Evolutionary conservation across 1,284 basidiomycete genomes (phyloP), one percentile per base, ranked within the genome.

Genomic region (Sporisorium graminicola): DNA sequence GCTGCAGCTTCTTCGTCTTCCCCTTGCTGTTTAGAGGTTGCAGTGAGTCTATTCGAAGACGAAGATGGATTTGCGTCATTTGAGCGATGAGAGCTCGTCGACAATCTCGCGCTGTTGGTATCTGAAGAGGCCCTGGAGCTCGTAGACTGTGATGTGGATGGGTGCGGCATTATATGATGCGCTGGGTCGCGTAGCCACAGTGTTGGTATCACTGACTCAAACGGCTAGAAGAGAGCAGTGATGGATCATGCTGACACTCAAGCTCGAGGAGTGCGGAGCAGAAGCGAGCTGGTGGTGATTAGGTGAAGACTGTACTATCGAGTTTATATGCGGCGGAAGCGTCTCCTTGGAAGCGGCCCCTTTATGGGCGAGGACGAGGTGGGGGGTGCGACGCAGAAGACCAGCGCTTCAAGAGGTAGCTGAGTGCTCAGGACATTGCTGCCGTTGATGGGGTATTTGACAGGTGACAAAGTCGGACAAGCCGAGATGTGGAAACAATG

Each of bases 371-470:
- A 27, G 13, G 44, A 26, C 24, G 24, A 47, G 44, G 14, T 1
- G 27, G 44, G 8, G 44, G 13, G 44, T 13, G 44, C 1, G 44
- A 16, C 7, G 27, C 13, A 13, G 24, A 13, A 16, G 44, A 47
- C 6, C 24, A 47, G 14, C 16, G 44, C 5, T 16, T 20, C 10
- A 13, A 46, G 14, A 14, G 44, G 22, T 57, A 47, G 65, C 56
- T 49, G 64, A 66, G 46, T 26, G 24, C 12, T 6, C 35, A 35
- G 13, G 10, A 35, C n/a, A n/a, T n/a, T n/a, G n/a, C n/a, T n/a
- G 35, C 35, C 14, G 44, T 52, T 61, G 65, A 66, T 49, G 58
- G 60, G 52, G 46, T 18, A 18, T 24, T 60, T 51, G 58, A 60
- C 58, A 60, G 58, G 58, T 54, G n/a, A n/a, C 52, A 35, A 16